Conservation (phyloP, 164 flowering plant genomes). For the Brasenia schreberi region DNA sequence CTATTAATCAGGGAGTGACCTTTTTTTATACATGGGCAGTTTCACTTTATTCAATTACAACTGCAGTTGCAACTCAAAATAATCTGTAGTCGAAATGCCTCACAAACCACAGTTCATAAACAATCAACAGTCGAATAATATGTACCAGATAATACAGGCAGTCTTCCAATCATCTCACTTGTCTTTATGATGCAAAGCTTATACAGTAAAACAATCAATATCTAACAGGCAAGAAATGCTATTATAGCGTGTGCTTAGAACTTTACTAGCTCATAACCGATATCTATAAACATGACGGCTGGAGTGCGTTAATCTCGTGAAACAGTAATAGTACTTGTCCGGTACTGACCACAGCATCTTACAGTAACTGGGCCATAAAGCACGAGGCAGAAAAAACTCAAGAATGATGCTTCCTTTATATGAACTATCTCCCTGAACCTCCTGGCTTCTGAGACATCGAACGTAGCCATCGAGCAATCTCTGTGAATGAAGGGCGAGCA, state of each 20-base stretch:
- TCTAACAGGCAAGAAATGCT: neutral
- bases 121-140: neutral
- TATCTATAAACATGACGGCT: too few relatives aligned
- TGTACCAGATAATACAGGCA: neutral
- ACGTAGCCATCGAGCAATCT: slow-evolving; percentile 54
- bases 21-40: neutral
- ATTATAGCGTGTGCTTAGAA: neutral
- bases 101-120: neutral
- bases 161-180: neutral
- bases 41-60: too few relatives aligned
- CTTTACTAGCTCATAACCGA: neutral
- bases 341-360: neutral
- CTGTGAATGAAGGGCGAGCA: slow-evolving; percentile 59
- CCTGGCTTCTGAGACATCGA: slow-evolving; percentile 30
- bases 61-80: too few relatives aligned
- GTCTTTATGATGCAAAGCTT: neutral
- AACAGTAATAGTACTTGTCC: too few relatives aligned
- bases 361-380: neutral
- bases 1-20: neutral
- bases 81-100: neutral
- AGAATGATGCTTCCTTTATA: neutral
- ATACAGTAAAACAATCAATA: neutral
- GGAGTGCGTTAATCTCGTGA: too few relatives aligned
- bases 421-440: neutral
- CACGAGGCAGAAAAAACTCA: neutral